A percentile compares a stretch with the other conserved stretches of the same genome.
phyloP scores from a whole-genome alignment of 2,329 filamentous ascomycete genomes.

The Fusarium sulawesiense region DNA sequence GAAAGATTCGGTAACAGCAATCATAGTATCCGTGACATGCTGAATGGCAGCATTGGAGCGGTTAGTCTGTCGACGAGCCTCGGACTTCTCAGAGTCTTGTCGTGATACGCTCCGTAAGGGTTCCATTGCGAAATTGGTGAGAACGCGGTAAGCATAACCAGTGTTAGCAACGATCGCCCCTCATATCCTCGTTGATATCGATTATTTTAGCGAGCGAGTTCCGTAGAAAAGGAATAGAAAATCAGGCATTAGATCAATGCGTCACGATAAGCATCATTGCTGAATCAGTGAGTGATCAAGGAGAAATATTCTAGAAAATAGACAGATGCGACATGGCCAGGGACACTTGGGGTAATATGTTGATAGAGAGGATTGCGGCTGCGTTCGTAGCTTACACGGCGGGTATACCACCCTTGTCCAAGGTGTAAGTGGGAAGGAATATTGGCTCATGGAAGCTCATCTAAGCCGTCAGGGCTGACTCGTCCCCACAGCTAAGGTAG shows the following conservation, averaged over 20 bases:
- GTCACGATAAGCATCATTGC: slow-evolving; percentile 3
- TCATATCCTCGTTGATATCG: slow-evolving; percentile 20
- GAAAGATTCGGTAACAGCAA: slow-evolving; percentile 45
- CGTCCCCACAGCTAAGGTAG: slow-evolving; percentile 20
- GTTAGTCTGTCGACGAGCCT: slow-evolving; percentile 31
- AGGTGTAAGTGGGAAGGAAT: slow-evolving; percentile 10
- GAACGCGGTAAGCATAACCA: slow-evolving; percentile 24
- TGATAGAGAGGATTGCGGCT: slow-evolving; percentile 9
- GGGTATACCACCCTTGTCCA: slow-evolving; percentile 8
- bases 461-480: slow-evolving; percentile 33
- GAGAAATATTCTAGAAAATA: neutral
- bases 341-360: slow-evolving; percentile 18
- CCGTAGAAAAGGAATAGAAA: neutral
- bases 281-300: slow-evolving; percentile 20
- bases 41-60: slow-evolving; percentile 34
- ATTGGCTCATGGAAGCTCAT: slow-evolving; percentile 10
- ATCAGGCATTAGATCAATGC: slow-evolving; percentile 1
- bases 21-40: slow-evolving; percentile 42
- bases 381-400: slow-evolving; percentile 26
- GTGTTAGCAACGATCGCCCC: slow-evolving; percentile 16
- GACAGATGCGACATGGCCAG: slow-evolving; percentile 2
- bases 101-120: slow-evolving; percentile 28
- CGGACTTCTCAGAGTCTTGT: slow-evolving; percentile 41
- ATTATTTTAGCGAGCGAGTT: neutral
- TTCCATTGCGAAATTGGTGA: slow-evolving; percentile 38